Conservation (phyloP, 2,329 filamentous ascomycete species). For the Phialocephala sp. region DNA sequence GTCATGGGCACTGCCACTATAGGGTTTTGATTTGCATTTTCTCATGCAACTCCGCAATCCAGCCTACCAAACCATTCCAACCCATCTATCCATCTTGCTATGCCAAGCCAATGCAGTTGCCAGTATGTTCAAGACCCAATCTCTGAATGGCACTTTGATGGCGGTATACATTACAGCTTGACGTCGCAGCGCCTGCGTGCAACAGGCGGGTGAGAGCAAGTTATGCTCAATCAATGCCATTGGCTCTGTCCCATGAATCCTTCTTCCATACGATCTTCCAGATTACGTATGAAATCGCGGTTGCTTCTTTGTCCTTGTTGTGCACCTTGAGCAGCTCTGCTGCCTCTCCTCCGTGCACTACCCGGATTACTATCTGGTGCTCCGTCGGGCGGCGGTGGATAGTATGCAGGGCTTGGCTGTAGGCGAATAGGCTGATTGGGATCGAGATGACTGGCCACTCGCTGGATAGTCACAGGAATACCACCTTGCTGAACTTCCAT, state of each 20-base stretch:
- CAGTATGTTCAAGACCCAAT: neutral
- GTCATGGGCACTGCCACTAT: neutral
- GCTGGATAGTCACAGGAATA: constrained; percentile 89
- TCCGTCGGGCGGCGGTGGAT: constrained; percentile 88
- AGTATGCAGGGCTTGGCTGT: constrained; percentile 96
- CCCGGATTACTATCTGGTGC: constrained; percentile 65
- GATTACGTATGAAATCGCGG: constrained; percentile 89
- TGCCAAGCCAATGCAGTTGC: constrained; percentile 9
- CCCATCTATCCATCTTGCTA: neutral
- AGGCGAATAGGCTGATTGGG: constrained; percentile 91
- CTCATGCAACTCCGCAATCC: neutral
- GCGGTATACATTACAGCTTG: constrained; percentile 19
- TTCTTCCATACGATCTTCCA: constrained; percentile 96
- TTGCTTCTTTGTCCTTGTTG: constrained; percentile 62
- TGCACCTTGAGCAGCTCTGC: constrained; percentile 67
- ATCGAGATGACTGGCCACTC: constrained; percentile 94
- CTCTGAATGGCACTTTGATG: constrained; percentile 8
- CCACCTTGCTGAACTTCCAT: constrained; percentile 95
- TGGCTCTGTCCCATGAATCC: constrained; percentile 76
- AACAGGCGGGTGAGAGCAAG: constrained; percentile 18
- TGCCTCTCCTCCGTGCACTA: constrained; percentile 75
- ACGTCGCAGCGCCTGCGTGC: constrained; percentile 27
- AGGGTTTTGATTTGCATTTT: neutral
- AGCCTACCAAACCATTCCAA: neutral
- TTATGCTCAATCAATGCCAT: constrained; percentile 64